Percentiles rank a stretch among this genome's conserved stretches.
These are phyloP conservation scores for Fraxinus ornus DNA, from an alignment of 305 asterid genomes.

Conservation along the genomic window DNA sequence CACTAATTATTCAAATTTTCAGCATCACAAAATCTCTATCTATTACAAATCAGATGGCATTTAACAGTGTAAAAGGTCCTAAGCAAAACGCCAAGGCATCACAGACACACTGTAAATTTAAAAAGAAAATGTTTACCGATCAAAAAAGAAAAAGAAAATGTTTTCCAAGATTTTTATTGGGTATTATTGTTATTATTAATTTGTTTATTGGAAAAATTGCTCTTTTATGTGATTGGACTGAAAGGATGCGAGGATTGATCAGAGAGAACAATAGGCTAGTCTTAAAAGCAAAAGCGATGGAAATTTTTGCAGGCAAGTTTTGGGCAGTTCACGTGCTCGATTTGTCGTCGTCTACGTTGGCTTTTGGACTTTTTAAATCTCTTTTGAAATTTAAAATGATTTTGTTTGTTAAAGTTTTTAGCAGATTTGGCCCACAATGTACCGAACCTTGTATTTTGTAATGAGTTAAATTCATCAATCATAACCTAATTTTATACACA, in stretches of 20 bases:
- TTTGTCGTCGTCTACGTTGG: constrained; percentile 63
- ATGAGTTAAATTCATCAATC: too few relatives aligned
- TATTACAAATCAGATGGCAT: constrained; percentile 27
- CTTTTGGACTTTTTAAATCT: constrained; percentile 30
- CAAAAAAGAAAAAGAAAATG: not conserved
- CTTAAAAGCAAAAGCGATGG: constrained; percentile 33
- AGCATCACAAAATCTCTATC: constrained; percentile 13
- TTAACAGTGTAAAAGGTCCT: constrained; percentile 48
- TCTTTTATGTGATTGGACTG: constrained; percentile 55
- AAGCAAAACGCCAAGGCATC: constrained; percentile 58
- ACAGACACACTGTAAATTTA: constrained; percentile 46
- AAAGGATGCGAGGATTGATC: constrained; percentile 65
- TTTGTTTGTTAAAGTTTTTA: constrained; percentile 37
- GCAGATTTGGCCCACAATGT: constrained; percentile 33
- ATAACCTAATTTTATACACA: too few relatives aligned
- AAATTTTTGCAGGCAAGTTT: constrained; percentile 29
- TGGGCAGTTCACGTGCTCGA: constrained; percentile 88
- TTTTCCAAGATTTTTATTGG: not conserved
- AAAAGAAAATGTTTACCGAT: not conserved
- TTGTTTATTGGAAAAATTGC: constrained; percentile 28
- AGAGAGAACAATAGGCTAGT: constrained; percentile 48
- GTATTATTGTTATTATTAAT: not conserved
- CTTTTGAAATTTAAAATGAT: constrained; percentile 29
- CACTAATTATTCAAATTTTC: constrained; percentile 26
- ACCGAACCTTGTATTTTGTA: constrained; percentile 8